Evolutionary conservation across 2,329 filamentous ascomycete genomes (phyloP), one percentile per base, ranked within the genome.

Genomic region (Hirsutella rhossiliensis): DNA sequence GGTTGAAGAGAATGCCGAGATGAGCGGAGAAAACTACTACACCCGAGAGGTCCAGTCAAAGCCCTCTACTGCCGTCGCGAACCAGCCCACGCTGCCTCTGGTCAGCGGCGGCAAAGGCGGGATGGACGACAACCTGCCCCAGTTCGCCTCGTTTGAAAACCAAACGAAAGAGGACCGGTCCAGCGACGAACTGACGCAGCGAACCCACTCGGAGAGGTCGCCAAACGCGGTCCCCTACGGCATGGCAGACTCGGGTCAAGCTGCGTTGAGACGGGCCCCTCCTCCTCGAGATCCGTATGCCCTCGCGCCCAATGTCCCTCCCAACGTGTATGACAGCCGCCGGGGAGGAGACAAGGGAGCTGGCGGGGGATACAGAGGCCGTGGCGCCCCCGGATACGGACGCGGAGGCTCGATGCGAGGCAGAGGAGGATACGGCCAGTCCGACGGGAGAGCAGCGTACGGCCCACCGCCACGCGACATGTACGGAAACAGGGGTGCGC

Each of bases 1-100:
- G 39, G 94, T 97, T 58, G 87, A 81, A 3, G 85, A 94, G 62
- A 95, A 97, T 59, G 87, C 89, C 8, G 89, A 97, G 60, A 97
- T 97, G 89, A 97, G 86, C 60, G 90, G 90, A 27, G 81, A 92
- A 56, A 92, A 89, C 58, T 96, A 84, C 61, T 96, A 94, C 64
- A 84, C 82, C 55, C 75, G 82, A 47, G 78, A 83, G 62, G 73
- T 68, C 32, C 72, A 77, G 48, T 65, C 68, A 41, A 73, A 78
- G 48, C 58, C 70, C 31, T 55, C 63, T 34, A 60, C 64, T 3
- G 60, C 65, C 2, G 48, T 55, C 39, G 59, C 65, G 29, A 65
- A 71, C 49, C 73, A 82, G 49, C 75, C 80, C 8, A 78, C 77
- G 18, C 64, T 80, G 43, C 74, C 79, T 9, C 64, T 75, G 39